phyloP scores from a whole-genome alignment of 768 basidiomycete genomes.

The Cyclocybe cylindracea region DNA sequence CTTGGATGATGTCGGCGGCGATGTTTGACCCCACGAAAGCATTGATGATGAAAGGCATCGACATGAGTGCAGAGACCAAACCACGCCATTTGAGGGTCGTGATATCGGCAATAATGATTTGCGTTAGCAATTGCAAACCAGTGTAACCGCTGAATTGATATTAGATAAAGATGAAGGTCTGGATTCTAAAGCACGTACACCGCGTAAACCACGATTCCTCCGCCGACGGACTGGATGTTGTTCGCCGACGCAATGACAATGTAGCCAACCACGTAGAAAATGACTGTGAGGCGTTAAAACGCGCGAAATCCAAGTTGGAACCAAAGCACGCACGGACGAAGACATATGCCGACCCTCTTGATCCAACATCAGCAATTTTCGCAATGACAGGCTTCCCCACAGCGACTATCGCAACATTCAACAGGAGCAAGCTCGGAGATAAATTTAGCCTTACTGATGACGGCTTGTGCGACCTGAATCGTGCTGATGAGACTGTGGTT shows the following conservation, averaged over 20 bases:
- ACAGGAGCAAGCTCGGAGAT: background rate
- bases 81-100: constrained; percentile 61
- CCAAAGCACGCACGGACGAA: constrained; percentile 47
- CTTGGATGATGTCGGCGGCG: constrained; percentile 40
- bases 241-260: constrained; percentile 53
- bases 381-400: constrained; percentile 71
- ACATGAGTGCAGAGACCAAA: constrained; percentile 39
- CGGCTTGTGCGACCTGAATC: constrained; percentile 53
- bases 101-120: constrained; percentile 64
- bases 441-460: constrained; percentile 45
- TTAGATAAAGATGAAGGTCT: background rate
- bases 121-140: constrained; percentile 64
- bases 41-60: constrained; percentile 49
- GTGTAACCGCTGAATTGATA: constrained; percentile 55
- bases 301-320: background rate
- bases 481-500: constrained; percentile 57
- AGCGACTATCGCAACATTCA: constrained; percentile 25
- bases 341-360: constrained; percentile 64
- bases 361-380: constrained; percentile 71
- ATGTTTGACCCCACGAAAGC: constrained; percentile 68
- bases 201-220: constrained; percentile 59
- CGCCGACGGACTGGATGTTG: constrained; percentile 45
- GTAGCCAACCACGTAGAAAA: constrained; percentile 64
- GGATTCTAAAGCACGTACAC: constrained; percentile 36
- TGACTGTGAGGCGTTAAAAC: constrained; percentile 27